These are phyloP conservation scores for Aschersonia sp. DNA, from an alignment of 2,329 filamentous ascomycete genomes.

Conservation along the genomic window DNA sequence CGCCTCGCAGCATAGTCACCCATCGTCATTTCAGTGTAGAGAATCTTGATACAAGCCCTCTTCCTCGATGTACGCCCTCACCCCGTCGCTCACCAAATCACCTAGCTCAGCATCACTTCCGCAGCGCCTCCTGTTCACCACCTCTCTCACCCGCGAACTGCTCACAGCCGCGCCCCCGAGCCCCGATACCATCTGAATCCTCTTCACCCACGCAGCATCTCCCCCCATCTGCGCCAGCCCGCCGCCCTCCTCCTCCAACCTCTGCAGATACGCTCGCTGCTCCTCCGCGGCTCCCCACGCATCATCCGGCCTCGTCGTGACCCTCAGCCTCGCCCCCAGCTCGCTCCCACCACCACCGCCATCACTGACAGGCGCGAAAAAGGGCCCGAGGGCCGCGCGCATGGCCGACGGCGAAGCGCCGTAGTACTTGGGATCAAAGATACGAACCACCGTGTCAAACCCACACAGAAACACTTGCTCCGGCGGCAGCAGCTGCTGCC, in stretches of 20 bases:
- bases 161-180: constrained; percentile 25
- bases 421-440: constrained; percentile 64
- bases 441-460: constrained; percentile 61
- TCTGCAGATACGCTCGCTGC: constrained; percentile 35
- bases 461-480: constrained; percentile 58
- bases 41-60: constrained; percentile 34
- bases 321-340: constrained; percentile 40
- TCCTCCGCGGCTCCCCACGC: constrained; percentile 37
- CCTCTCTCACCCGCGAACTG: constrained; percentile 48
- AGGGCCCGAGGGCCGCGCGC: constrained; percentile 41
- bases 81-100: constrained; percentile 38
- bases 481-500: neutral
- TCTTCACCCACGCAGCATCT: constrained; percentile 38
- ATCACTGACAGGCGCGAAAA: constrained; percentile 30
- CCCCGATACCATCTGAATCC: constrained; percentile 45
- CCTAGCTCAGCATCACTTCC: constrained; percentile 32
- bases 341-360: constrained; percentile 11
- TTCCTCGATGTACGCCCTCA: constrained; percentile 42
- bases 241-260: constrained; percentile 20
- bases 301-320: constrained; percentile 47
- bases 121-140: constrained; percentile 31
- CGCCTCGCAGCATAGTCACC: no score
- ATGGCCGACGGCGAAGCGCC: constrained; percentile 17
- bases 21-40: neutral
- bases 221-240: constrained; percentile 39